phyloP scores from a whole-genome alignment of 2,329 filamentous ascomycete genomes.

The Fusarium haematococcum region DNA sequence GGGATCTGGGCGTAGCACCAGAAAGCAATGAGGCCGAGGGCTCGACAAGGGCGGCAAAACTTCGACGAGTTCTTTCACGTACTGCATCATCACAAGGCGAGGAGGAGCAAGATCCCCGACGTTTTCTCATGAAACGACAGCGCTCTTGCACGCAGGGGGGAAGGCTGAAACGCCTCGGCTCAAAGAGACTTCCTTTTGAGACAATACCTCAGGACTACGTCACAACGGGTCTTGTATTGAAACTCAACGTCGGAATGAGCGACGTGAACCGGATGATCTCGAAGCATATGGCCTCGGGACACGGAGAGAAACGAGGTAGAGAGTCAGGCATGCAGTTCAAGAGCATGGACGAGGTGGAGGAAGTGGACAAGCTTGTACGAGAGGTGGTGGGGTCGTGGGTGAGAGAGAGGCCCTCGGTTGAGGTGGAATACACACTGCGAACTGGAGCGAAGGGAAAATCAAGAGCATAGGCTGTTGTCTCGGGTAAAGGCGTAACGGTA shows the following conservation, averaged over 20 bases:
- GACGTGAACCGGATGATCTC: constrained; percentile 18
- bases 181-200: constrained; percentile 43
- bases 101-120: constrained; percentile 30
- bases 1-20: background rate
- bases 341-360: constrained; percentile 40
- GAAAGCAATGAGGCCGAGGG: background rate
- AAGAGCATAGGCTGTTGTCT: constrained; percentile 25
- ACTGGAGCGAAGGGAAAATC: constrained; percentile 45
- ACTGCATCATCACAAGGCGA: constrained; percentile 2
- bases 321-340: constrained; percentile 34
- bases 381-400: constrained; percentile 40
- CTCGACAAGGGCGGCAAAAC: constrained; percentile 12
- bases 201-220: constrained; percentile 32
- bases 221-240: constrained; percentile 28
- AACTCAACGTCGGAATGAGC: constrained; percentile 7
- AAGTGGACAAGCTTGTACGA: constrained; percentile 37
- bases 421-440: constrained; percentile 43
- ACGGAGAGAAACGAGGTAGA: constrained; percentile 4
- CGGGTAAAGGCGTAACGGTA: constrained; percentile 6
- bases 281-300: constrained; percentile 16
- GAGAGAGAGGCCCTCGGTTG: constrained; percentile 4
- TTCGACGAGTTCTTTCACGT: constrained; percentile 15
- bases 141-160: constrained; percentile 29
- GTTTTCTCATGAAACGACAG: constrained; percentile 35
- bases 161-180: constrained; percentile 35